Conservation (phyloP, 2,329 filamentous ascomycete genomes). For the Fusarium sp. region DNA sequence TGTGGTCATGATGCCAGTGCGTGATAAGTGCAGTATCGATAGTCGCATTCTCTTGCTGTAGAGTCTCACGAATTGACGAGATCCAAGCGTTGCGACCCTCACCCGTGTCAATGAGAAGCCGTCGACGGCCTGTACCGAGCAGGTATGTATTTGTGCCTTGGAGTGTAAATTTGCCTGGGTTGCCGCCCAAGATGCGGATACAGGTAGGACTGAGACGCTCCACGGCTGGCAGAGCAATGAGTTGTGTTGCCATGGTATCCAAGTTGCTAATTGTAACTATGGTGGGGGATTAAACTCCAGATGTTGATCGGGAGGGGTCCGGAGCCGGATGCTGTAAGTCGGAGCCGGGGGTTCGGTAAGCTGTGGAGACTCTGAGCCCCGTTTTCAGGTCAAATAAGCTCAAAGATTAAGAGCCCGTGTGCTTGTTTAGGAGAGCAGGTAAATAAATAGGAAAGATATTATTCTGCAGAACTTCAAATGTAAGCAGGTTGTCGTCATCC, state of each 20-base stretch:
- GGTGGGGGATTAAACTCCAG: not conserved
- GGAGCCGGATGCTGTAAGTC: conserved; percentile 25
- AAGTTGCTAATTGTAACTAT: not conserved
- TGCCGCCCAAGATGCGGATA: conserved; percentile 87
- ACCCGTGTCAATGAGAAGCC: conserved; percentile 90
- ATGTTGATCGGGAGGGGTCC: conserved; percentile 23
- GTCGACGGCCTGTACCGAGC: conserved; percentile 76
- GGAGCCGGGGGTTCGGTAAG: conserved; percentile 16
- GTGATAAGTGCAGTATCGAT: conserved; percentile 81
- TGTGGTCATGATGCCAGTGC: conserved; percentile 93
- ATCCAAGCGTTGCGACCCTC: conserved; percentile 84
- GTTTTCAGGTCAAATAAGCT: not conserved
- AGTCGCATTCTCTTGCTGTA: conserved; percentile 74
- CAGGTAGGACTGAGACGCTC: conserved; percentile 81
- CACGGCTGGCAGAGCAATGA: conserved; percentile 76
- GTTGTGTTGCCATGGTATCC: conserved; percentile 66
- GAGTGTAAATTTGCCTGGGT: conserved; percentile 83
- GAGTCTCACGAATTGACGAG: conserved; percentile 69
- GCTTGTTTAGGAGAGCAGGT: not conserved
- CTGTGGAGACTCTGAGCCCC: conserved; percentile 12
- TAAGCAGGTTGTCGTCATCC: conserved; percentile 23
- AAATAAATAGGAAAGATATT: not conserved
- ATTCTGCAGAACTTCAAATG: not conserved
- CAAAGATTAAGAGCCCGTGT: not conserved
- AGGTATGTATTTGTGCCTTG: conserved; percentile 96